Evolutionary conservation across 495 filamentous ascomycete species (phyloP), one percentile per base, ranked within the genome.

Genomic region (Penicillium taxi): DNA sequence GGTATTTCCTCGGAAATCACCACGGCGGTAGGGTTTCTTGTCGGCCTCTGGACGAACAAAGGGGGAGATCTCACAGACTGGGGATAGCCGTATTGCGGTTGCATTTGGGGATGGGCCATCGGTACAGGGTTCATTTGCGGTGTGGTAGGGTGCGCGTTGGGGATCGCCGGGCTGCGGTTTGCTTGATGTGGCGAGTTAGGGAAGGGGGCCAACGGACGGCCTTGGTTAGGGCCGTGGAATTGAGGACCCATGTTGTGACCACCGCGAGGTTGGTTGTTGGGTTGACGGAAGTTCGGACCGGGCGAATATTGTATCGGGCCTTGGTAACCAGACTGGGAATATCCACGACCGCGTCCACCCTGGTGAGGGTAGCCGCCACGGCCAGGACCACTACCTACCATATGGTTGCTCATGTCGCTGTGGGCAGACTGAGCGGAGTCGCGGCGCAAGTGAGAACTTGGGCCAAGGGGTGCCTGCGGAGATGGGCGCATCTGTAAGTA

Each of bases 381-480:
- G 32, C 65, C 69, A 18, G 67, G 55, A 39, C 54, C 74, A 52
- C 55, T 75, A 45, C 55, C 53, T n/a, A n/a, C n/a, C 55, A 69
- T 61, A 36, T 68, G 64, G 56, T 77, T 79, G 56, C 73, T 73
- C 65, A 81, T 76, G 35, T 93, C 86, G 59, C 78, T 80, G 52
- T 87, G 82, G 30, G 77, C 71, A 9, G 83, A 86, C 56, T 85
- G 81, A 4, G 84, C 81, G 12, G 87, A 94, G 51, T 88, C 82
- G 47, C 84, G 79, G 32, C 88, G 80, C 35, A 83, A 67, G 55
- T 95, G 88, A 23, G 71, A 54, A 18, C 74, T 76, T 43, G 83
- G 69, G 31, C 76, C 74, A 27, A 72, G 65, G 37, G 72, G 67
- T 26, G 70, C 70, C 52, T 85, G 80, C 33, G 65, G 58, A 36